These are phyloP conservation scores for Metarhizium humberi DNA, from an alignment of 2,329 filamentous ascomycete species.

Conservation along the genomic window DNA sequence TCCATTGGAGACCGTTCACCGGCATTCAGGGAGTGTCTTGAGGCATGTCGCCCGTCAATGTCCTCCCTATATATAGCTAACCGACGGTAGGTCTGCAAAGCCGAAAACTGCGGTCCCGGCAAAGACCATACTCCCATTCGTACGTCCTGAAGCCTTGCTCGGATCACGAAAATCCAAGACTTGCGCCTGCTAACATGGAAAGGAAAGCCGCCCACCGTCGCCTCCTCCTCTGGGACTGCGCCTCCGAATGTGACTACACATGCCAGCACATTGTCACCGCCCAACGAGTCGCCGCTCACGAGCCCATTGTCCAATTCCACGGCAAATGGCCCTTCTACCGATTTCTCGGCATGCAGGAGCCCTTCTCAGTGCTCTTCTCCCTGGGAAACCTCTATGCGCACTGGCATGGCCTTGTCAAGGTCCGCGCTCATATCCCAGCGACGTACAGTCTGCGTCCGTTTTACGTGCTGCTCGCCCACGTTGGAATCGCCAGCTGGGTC, in stretches of 20 bases:
- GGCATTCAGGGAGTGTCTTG: slow-evolving; percentile 78
- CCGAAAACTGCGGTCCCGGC: slow-evolving; percentile 66
- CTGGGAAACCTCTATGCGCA: slow-evolving; percentile 87
- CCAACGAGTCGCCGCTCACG: slow-evolving; percentile 54
- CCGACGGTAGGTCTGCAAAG: slow-evolving; percentile 59
- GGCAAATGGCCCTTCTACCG: slow-evolving; percentile 98
- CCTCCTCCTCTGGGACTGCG: slow-evolving; percentile 85
- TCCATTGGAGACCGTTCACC: slow-evolving; percentile 78
- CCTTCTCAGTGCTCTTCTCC: slow-evolving; percentile 87
- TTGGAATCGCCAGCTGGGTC: slow-evolving; percentile 75
- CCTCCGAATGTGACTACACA: slow-evolving; percentile 91
- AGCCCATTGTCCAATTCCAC: slow-evolving; percentile 81
- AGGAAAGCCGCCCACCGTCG: slow-evolving; percentile 67
- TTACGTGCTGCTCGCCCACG: slow-evolving; percentile 71
- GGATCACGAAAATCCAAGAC: slow-evolving; percentile 4
- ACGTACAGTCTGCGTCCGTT: slow-evolving; percentile 70
- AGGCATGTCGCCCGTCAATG: slow-evolving; percentile 40
- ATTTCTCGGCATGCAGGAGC: slow-evolving; percentile 88
- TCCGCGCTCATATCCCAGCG: slow-evolving; percentile 61
- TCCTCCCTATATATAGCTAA: slow-evolving; percentile 7
- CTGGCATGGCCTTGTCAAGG: slow-evolving; percentile 60
- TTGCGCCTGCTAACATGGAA: not conserved
- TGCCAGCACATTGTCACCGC: slow-evolving; percentile 90
- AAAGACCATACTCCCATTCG: slow-evolving; percentile 55
- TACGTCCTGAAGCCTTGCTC: slow-evolving; percentile 33